phyloP scores from a whole-genome alignment of 176 grass and related monocot species.

The Tillandsia leiboldiana region DNA sequence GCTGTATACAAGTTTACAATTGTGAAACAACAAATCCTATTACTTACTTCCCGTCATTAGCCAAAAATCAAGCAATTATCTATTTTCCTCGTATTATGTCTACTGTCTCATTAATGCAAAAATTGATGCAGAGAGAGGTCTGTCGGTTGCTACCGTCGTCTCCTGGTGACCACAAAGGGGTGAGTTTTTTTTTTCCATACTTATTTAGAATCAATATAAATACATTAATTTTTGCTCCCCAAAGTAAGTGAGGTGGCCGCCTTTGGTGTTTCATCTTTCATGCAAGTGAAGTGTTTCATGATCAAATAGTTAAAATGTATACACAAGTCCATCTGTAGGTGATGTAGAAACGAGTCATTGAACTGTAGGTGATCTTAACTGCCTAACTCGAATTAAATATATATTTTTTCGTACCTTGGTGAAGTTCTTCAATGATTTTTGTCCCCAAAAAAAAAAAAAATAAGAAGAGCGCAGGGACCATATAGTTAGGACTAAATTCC shows the following conservation, averaged over 20 bases:
- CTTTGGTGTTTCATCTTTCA: too few relatives aligned
- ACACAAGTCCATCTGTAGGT: too few relatives aligned
- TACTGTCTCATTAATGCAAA: not conserved
- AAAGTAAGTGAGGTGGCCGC: not conserved
- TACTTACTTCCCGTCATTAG: not conserved
- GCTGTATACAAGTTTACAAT: not conserved
- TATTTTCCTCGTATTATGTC: not conserved
- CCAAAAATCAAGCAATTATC: not conserved
- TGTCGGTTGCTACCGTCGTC: constrained; percentile 63
- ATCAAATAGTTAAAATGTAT: too few relatives aligned
- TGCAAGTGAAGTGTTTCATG: too few relatives aligned
- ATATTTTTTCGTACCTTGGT: too few relatives aligned
- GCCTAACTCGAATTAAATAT: too few relatives aligned
- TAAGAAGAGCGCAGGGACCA: too few relatives aligned
- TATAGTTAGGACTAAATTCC: too few relatives aligned
- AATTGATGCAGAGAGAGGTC: constrained; percentile 62
- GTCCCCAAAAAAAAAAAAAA: too few relatives aligned
- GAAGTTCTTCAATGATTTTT: too few relatives aligned
- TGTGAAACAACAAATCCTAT: not conserved
- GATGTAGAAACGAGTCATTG: too few relatives aligned
- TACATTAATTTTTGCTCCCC: not conserved
- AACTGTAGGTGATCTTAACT: too few relatives aligned
- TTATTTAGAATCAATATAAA: not conserved
- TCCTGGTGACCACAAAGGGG: constrained; percentile 68
- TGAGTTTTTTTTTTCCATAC: constrained; percentile 28